phyloP scores from a whole-genome alignment of 192 early-diverging fungal genomes.

The Coemansia sp. region DNA sequence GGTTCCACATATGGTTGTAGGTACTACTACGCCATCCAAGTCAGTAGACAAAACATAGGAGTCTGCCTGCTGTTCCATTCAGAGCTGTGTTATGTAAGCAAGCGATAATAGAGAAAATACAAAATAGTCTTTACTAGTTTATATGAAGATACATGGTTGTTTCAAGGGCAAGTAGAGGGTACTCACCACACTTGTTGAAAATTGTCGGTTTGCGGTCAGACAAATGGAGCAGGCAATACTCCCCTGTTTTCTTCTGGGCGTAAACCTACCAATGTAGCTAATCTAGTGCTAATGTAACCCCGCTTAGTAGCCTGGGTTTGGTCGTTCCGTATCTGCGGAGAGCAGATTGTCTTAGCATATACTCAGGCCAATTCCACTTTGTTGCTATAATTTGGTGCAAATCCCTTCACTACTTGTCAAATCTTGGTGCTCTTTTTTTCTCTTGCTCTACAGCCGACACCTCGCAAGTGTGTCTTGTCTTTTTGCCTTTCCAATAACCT shows the following conservation, averaged over 20 bases:
- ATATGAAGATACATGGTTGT: background rate
- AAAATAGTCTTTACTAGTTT: background rate
- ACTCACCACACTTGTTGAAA: background rate
- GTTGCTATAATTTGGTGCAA: background rate
- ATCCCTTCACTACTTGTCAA: background rate
- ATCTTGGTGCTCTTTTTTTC: background rate
- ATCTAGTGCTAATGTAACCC: background rate
- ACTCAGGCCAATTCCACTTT: background rate
- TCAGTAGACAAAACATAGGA: conserved; percentile 20
- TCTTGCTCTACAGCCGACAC: background rate
- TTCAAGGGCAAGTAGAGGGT: background rate
- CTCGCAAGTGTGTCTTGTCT: background rate
- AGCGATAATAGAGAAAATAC: conserved; percentile 5
- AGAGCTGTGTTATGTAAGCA: background rate
- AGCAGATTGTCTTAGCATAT: background rate
- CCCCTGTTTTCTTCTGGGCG: background rate
- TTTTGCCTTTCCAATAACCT: background rate
- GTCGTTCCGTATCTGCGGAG: background rate
- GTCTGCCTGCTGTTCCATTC: conserved; percentile 13
- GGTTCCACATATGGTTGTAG: conserved; percentile 26
- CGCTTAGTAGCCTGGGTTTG: background rate
- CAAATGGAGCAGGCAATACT: background rate
- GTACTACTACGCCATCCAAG: conserved; percentile 28
- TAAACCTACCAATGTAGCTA: background rate
- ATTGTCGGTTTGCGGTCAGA: background rate